A percentile compares a stretch with the other conserved stretches of the same genome.
Conservation (phyloP, 768 basidiomycete species). For the Xerocomus potaroensis region DNA sequence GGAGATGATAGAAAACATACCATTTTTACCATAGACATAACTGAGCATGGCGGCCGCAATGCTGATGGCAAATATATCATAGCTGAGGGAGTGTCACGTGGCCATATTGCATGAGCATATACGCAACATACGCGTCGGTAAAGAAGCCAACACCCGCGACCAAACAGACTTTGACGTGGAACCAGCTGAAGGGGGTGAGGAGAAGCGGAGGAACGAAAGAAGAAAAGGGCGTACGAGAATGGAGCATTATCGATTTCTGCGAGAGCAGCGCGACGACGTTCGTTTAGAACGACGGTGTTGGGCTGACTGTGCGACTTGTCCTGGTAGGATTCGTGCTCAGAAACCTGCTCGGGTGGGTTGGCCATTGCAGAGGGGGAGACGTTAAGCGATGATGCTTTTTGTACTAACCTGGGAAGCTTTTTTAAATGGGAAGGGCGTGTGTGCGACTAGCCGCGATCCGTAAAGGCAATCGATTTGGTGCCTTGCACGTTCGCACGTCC, state of each 20-base stretch:
- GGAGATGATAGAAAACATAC: neutral
- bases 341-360: slow-evolving; percentile 18
- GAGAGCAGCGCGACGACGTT: slow-evolving; percentile 75
- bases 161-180: slow-evolving; percentile 74
- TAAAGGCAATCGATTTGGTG: slow-evolving; percentile 5
- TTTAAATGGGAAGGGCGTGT: slow-evolving; percentile 6
- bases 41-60: slow-evolving; percentile 82
- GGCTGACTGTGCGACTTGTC: slow-evolving; percentile 18
- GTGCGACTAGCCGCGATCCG: neutral
- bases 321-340: slow-evolving; percentile 28
- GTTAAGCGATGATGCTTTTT: neutral
- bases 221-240: slow-evolving; percentile 62
- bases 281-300: slow-evolving; percentile 48
- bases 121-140: slow-evolving; percentile 65
- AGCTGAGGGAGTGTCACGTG: slow-evolving; percentile 27
- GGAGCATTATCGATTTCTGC: slow-evolving; percentile 83
- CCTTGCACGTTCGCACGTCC: slow-evolving; percentile 29
- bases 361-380: slow-evolving; percentile 16
- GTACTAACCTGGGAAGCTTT: neutral
- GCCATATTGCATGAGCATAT: neutral
- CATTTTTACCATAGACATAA: slow-evolving; percentile 59
- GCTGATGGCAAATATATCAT: slow-evolving; percentile 89
- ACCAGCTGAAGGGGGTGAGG: slow-evolving; percentile 49
- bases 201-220: neutral
- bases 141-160: slow-evolving; percentile 86